Base-by-base conservation (phyloP, 495 filamentous ascomycete genomes). In the Barbatosphaeria neglecta region DNA sequence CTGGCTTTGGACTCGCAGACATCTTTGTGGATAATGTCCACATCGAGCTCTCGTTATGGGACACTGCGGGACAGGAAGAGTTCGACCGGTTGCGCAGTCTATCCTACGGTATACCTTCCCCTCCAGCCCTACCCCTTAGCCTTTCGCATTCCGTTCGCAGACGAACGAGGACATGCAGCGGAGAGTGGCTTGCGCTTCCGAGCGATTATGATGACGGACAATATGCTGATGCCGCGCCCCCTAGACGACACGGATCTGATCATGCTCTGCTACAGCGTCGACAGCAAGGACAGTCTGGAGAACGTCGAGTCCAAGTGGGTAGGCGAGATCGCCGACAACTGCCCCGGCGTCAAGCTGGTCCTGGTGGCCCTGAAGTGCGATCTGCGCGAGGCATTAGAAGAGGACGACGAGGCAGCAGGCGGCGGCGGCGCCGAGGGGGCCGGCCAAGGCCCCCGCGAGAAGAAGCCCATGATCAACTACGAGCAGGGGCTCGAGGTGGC, bases 271-370 rank as follows among this genome's bases (percentile, higher is more conserved):
- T 98, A 95, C 66, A 87, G 83, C 61, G 90, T 97, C 58, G 92
- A 97, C 64, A 92, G 84, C 60, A 87, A 81, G 40, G 90, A 96
- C 60, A 96, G 90, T 22, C 81, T 98, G 50, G 92, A 97, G 64
- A 98, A 98, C 75, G 87, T 98, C 43, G 88, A 93, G 58, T 88
- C 86, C 46, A 98, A 97, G 68, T 98, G 92, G 92, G 86, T 96
- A 16, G 82, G 86, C 42, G 92, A 98, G 63, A 98, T 98, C 49
- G 86, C 87, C 31, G 93, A 97, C 65, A 95, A 98, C 62, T 97
- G 92, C 64, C 87, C 86, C 15, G 86, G 84, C 22, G 92, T 96
- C 42, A 90, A 89, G 59, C 74, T 98, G 24, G 93, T 97, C 23
- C 71, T 98, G n/a, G 90, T 95, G 4, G 92, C 92, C 24, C 73